phyloP scores from a whole-genome alignment of 2,329 filamentous ascomycete species.

The Paramyrothecium roridum region DNA sequence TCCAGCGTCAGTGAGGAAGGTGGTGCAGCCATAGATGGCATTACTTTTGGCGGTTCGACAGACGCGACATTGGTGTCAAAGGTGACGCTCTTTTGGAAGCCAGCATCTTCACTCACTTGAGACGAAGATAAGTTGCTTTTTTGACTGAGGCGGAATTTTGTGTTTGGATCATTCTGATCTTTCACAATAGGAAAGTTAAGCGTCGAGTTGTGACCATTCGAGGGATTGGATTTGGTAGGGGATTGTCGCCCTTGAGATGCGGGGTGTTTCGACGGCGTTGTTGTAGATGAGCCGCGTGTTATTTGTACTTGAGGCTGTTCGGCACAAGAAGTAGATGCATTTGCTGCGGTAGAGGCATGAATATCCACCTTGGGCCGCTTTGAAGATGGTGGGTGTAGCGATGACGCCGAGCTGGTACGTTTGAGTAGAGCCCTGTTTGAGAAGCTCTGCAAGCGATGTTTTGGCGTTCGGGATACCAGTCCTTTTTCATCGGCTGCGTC shows the following conservation, averaged over 20 bases:
- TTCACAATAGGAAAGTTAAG: conserved; percentile 75
- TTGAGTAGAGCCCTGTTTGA: conserved; percentile 5
- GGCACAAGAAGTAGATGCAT: neutral
- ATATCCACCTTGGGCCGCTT: neutral
- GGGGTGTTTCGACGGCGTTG: neutral
- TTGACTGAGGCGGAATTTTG: conserved; percentile 65
- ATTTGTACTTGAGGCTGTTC: neutral
- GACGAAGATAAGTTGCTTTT: conserved; percentile 41
- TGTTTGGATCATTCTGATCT: conserved; percentile 64
- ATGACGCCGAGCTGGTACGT: conserved; percentile 5
- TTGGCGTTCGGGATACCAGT: conserved; percentile 16
- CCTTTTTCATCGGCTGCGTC: conserved; percentile 37
- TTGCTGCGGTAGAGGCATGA: neutral
- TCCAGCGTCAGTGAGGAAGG: neutral
- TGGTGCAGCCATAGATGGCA: neutral
- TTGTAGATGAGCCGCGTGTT: too few relatives aligned
- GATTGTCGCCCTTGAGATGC: conserved; percentile 2
- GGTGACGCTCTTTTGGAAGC: conserved; percentile 16
- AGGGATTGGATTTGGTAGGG: conserved; percentile 2
- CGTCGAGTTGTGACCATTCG: conserved; percentile 29
- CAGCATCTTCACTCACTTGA: conserved; percentile 41
- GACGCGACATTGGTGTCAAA: conserved; percentile 5
- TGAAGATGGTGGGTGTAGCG: neutral
- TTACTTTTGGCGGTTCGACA: neutral
- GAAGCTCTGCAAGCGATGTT: conserved; percentile 1